Percentiles rank a stretch among this genome's conserved stretches.
These are phyloP conservation scores for Chytriomyces sp. DNA, from an alignment of 192 early-diverging fungal species.

Conservation along the genomic window DNA sequence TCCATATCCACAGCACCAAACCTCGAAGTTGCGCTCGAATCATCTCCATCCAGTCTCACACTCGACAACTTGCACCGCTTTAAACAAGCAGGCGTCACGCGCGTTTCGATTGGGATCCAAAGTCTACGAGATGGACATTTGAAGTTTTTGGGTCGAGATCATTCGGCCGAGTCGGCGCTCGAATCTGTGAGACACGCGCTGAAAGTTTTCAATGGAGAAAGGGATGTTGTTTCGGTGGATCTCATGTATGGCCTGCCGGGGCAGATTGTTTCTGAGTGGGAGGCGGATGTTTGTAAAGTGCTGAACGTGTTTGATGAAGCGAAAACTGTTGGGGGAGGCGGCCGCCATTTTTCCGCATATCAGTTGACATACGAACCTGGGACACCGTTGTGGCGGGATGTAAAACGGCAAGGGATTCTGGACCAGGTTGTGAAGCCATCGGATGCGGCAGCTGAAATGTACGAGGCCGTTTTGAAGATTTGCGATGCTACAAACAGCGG, in stretches of 20 bases:
- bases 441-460: conserved; percentile 15
- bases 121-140: conserved; percentile 47
- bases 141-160: conserved; percentile 51
- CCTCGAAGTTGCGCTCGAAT: conserved; percentile 58
- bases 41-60: conserved; percentile 28
- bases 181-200: not conserved
- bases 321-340: not conserved
- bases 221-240: conserved; percentile 55
- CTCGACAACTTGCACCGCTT: conserved; percentile 41
- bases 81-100: conserved; percentile 49
- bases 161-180: conserved; percentile 10
- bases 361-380: conserved; percentile 64
- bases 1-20: conserved; percentile 32
- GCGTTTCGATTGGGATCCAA: conserved; percentile 62
- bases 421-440: conserved; percentile 3
- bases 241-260: conserved; percentile 59
- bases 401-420: not conserved
- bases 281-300: conserved; percentile 42
- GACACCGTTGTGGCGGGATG: conserved; percentile 40
- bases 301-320: not conserved
- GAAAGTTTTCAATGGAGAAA: conserved; percentile 29
- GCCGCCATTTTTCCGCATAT: conserved; percentile 56
- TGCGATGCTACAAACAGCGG: not conserved
- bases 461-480: conserved; percentile 5
- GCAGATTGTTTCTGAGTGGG: conserved; percentile 49